Percentiles rank a stretch among this genome's conserved stretches.
These are phyloP conservation scores for Candida gigantensis DNA, from an alignment of 1,139 yeast genomes.

Conservation along the genomic window DNA sequence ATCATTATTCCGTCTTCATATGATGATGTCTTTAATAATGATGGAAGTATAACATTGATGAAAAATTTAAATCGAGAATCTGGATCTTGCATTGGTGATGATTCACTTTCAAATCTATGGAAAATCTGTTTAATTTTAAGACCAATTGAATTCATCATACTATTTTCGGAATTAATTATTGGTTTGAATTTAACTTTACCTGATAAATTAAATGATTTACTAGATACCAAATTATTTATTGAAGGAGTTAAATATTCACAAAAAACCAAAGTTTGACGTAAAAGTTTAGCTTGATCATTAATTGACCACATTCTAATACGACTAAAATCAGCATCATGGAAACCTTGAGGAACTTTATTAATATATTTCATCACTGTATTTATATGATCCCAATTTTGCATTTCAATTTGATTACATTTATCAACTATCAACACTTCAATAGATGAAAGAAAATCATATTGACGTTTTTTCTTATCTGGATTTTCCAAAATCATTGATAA, in stretches of 20 bases:
- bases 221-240: slow-evolving; percentile 63
- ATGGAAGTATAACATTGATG: slow-evolving; percentile 70
- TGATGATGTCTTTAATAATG: slow-evolving; percentile 56
- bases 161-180: slow-evolving; percentile 31
- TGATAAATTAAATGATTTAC: slow-evolving; percentile 59
- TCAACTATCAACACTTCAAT: slow-evolving; percentile 81
- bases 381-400: slow-evolving; percentile 94
- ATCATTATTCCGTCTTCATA: slow-evolving; percentile 75
- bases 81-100: slow-evolving; percentile 68
- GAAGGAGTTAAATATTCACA: slow-evolving; percentile 79
- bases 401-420: slow-evolving; percentile 81
- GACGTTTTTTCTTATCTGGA: slow-evolving; percentile 59
- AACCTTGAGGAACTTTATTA: slow-evolving; percentile 73
- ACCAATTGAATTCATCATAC: slow-evolving; percentile 53
- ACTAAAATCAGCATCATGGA: slow-evolving; percentile 86
- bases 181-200: slow-evolving; percentile 66
- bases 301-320: slow-evolving; percentile 91
- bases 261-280: slow-evolving; percentile 79
- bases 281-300: slow-evolving; percentile 72
- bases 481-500: slow-evolving; percentile 74
- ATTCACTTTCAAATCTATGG: slow-evolving; percentile 61
- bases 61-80: slow-evolving; percentile 81
- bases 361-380: slow-evolving; percentile 67
- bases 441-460: slow-evolving; percentile 78
- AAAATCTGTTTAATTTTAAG: slow-evolving; percentile 71